phyloP scores from a whole-genome alignment of 192 early-diverging fungal species.

The Mortierella hygrophila region DNA sequence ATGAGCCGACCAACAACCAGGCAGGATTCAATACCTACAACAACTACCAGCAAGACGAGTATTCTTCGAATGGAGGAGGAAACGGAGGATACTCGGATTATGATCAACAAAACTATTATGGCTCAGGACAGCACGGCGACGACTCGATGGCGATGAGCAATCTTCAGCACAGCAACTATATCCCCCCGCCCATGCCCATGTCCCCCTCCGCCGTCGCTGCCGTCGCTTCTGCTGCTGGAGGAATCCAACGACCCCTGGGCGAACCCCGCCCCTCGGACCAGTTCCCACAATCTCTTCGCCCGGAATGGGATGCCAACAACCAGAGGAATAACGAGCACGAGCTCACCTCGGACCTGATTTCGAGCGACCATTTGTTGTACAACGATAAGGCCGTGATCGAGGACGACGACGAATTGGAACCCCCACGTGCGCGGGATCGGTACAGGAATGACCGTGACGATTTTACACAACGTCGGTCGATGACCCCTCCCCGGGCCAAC shows the following conservation, averaged over 20 bases:
- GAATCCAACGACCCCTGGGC: background rate
- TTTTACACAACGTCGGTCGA: constrained; percentile 30
- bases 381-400: constrained; percentile 49
- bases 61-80: background rate
- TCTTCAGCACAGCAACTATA: constrained; percentile 35
- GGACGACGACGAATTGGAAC: constrained; percentile 41
- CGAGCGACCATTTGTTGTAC: constrained; percentile 27
- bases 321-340: constrained; percentile 21
- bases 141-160: constrained; percentile 40
- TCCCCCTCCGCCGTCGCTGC: constrained; percentile 34
- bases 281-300: constrained; percentile 30
- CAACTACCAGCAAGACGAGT: constrained; percentile 36
- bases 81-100: background rate
- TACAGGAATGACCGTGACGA: constrained; percentile 39
- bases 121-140: constrained; percentile 42
- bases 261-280: constrained; percentile 31
- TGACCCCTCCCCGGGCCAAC: constrained; percentile 51
- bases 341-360: constrained; percentile 27
- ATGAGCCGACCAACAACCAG: constrained; percentile 6
- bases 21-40: constrained; percentile 33
- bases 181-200: constrained; percentile 46
- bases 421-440: constrained; percentile 38
- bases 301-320: constrained; percentile 18
- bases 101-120: constrained; percentile 27
- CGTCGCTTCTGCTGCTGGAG: constrained; percentile 8